phyloP scores from a whole-genome alignment of 495 filamentous ascomycete species.

The Barbatosphaeria neglecta region DNA sequence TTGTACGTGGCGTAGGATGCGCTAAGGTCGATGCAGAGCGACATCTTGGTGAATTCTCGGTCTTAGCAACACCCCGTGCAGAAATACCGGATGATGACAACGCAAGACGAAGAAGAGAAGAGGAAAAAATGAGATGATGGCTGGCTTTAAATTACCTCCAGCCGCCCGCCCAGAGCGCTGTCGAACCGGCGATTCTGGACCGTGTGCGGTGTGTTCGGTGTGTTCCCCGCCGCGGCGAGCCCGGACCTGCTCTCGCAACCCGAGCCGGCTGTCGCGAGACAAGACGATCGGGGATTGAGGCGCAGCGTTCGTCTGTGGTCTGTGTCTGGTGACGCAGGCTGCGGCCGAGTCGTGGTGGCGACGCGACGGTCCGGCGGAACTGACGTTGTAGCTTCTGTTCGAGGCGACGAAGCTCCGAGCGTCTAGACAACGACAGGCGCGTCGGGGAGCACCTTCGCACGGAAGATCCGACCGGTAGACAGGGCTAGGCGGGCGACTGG shows the following conservation, averaged over 20 bases:
- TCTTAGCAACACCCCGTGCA: constrained; percentile 13
- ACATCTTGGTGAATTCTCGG: too few species aligned
- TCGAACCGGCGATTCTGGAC: constrained; percentile 36
- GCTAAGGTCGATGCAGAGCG: constrained; percentile 59
- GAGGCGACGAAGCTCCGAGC: constrained; percentile 26
- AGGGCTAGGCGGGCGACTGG: constrained; percentile 47
- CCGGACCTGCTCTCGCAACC: constrained; percentile 25
- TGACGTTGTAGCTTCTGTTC: constrained; percentile 21
- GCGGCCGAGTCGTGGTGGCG: too few species aligned
- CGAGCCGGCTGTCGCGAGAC: too few species aligned
- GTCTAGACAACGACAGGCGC: constrained; percentile 30
- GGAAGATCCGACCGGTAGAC: constrained; percentile 44
- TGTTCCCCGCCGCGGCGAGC: too few species aligned
- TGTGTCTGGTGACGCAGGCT: too few species aligned
- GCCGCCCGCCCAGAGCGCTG: constrained; percentile 39
- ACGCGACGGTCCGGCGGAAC: constrained; percentile 21
- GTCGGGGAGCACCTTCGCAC: constrained; percentile 34
- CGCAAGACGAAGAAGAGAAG: not conserved
- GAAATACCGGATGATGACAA: not conserved
- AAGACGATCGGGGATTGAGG: too few species aligned
- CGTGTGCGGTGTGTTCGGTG: not conserved
- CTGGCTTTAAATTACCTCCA: constrained; percentile 36
- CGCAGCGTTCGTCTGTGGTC: too few species aligned
- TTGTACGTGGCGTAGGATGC: constrained; percentile 60
- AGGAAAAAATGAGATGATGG: too few species aligned